Evolutionary conservation across 164 flowering plant genomes (phyloP).

Genomic region (Stephania japonica): DNA sequence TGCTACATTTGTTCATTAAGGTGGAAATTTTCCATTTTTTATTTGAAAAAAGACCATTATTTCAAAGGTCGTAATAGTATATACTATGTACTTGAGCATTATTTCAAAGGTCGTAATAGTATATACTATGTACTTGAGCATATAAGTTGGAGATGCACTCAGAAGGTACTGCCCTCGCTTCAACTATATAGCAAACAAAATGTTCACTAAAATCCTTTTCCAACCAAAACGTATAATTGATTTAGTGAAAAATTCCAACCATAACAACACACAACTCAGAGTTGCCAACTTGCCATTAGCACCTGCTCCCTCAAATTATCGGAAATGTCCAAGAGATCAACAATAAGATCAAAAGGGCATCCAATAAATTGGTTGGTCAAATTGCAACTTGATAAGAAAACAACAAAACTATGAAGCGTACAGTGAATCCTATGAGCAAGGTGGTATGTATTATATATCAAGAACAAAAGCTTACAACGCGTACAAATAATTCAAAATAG

Average conservation of each 20-base stretch:
- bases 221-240: not conserved
- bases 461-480: not conserved
- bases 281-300: not conserved
- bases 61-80: not conserved
- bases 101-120: not conserved
- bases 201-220: not conserved
- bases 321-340: not conserved
- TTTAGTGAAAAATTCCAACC: not conserved
- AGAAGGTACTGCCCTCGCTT: not conserved
- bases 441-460: not conserved
- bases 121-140: too few relatives aligned
- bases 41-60: not conserved
- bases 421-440: not conserved
- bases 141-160: not conserved
- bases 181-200: not conserved
- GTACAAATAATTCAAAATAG: not conserved
- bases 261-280: not conserved
- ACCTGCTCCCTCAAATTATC: not conserved
- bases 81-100: not conserved
- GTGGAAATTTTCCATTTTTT: not conserved
- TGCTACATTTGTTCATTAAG: not conserved
- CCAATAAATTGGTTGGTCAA: not conserved
- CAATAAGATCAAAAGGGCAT: not conserved
- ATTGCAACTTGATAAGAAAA: not conserved
- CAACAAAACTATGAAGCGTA: not conserved